These are phyloP conservation scores for Pleurotus platypus DNA, from an alignment of 768 basidiomycete species.

Conservation along the genomic window DNA sequence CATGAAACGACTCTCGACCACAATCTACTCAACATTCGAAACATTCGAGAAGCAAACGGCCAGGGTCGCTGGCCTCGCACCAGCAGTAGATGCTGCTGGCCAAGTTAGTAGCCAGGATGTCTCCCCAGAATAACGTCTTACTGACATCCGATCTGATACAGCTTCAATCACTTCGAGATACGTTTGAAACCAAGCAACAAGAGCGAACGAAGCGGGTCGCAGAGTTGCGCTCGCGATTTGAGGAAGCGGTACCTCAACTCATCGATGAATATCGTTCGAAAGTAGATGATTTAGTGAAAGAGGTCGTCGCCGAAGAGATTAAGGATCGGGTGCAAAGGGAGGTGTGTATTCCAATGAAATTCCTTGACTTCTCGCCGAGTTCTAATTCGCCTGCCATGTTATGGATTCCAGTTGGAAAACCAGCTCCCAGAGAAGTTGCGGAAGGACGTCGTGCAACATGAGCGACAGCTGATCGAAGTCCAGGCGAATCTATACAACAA, in stretches of 20 bases:
- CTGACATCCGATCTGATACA: constrained; percentile 19
- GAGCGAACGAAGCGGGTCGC: constrained; percentile 36
- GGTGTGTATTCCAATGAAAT: constrained; percentile 24
- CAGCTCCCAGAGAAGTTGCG: constrained; percentile 42
- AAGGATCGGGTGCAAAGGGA: constrained; percentile 38
- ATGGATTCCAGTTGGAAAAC: constrained; percentile 28
- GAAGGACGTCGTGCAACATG: constrained; percentile 35
- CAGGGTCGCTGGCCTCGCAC: constrained; percentile 37
- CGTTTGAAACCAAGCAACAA: constrained; percentile 34
- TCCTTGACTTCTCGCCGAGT: neutral
- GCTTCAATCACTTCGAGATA: constrained; percentile 34
- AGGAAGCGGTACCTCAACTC: constrained; percentile 36
- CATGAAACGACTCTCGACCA: neutral
- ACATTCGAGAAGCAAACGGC: constrained; percentile 42
- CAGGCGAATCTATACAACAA: constrained; percentile 42
- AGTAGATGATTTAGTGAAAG: constrained; percentile 29
- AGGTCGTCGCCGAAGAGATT: constrained; percentile 31
- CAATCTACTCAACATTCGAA: constrained; percentile 39
- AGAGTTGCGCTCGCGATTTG: constrained; percentile 28
- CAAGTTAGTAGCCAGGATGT: constrained; percentile 31
- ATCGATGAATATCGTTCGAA: constrained; percentile 34
- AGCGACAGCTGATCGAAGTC: constrained; percentile 39
- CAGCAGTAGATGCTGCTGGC: constrained; percentile 39
- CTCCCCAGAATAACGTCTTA: neutral
- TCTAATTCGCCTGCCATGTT: neutral